Evolutionary conservation across 352 stramenopile genomes (phyloP).

Genomic region (Globisporangium spinosum): DNA sequence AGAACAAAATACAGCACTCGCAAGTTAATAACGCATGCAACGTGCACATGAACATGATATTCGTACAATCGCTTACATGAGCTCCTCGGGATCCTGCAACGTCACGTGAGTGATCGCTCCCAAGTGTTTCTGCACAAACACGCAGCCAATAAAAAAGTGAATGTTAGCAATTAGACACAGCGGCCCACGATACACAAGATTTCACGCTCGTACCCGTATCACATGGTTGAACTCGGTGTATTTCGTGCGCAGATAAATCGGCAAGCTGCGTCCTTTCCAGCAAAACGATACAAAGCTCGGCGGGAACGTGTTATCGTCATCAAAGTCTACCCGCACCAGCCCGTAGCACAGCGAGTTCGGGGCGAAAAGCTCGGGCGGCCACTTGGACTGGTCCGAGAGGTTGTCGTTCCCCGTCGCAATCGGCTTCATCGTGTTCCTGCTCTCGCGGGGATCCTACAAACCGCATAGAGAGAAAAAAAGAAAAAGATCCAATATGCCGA

Average conservation of each 20-base stretch:
- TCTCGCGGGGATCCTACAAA: constrained; percentile 64
- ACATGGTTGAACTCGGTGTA: constrained; percentile 88
- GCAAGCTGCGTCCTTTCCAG: constrained; percentile 85
- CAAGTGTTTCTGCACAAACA: constrained; percentile 65
- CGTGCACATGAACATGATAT: neutral
- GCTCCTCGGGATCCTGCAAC: constrained; percentile 68
- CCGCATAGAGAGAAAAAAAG: neutral
- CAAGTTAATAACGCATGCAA: neutral
- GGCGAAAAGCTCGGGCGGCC: constrained; percentile 75
- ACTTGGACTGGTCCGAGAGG: constrained; percentile 68
- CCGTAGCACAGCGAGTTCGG: constrained; percentile 80
- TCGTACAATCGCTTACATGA: constrained; percentile 40
- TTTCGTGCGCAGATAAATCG: constrained; percentile 84
- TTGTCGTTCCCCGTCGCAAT: constrained; percentile 60
- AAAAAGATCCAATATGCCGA: neutral
- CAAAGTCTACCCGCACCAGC: constrained; percentile 66
- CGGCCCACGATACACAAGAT: neutral
- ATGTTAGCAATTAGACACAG: neutral
- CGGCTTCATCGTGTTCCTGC: constrained; percentile 76
- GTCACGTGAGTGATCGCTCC: constrained; percentile 71
- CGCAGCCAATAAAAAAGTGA: constrained; percentile 7
- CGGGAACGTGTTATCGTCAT: constrained; percentile 56
- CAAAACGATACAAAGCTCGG: constrained; percentile 82
- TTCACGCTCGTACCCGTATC: constrained; percentile 56
- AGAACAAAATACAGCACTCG: neutral